phyloP scores from a whole-genome alignment of 2,329 filamentous ascomycete genomes.

The Zasmidium citrigriseum region DNA sequence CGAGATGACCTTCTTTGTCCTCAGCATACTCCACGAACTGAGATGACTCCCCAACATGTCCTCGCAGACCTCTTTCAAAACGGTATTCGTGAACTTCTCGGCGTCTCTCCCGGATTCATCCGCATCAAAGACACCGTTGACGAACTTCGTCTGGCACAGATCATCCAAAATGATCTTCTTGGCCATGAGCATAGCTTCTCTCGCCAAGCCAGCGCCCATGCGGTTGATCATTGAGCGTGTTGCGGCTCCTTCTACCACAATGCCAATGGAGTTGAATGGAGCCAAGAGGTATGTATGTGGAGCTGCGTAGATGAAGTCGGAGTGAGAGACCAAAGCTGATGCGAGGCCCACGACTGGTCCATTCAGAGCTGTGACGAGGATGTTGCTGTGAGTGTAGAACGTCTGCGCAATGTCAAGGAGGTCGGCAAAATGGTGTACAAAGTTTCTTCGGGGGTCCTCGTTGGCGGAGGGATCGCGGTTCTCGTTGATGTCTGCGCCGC shows the following conservation, averaged over 20 bases:
- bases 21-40: slow-evolving; percentile 73
- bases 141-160: slow-evolving; percentile 74
- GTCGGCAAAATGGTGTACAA: slow-evolving; percentile 72
- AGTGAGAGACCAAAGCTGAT: slow-evolving; percentile 77
- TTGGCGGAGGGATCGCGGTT: slow-evolving; percentile 37
- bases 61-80: slow-evolving; percentile 73
- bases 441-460: slow-evolving; percentile 51
- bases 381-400: slow-evolving; percentile 92
- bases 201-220: slow-evolving; percentile 77
- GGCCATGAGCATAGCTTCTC: slow-evolving; percentile 91
- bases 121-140: slow-evolving; percentile 76
- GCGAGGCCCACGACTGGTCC: slow-evolving; percentile 87
- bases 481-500: slow-evolving; percentile 70
- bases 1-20: slow-evolving; percentile 82
- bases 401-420: slow-evolving; percentile 88
- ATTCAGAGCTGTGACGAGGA: slow-evolving; percentile 88
- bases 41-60: slow-evolving; percentile 79
- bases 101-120: slow-evolving; percentile 56
- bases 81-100: slow-evolving; percentile 67
- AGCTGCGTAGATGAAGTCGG: slow-evolving; percentile 88
- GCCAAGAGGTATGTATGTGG: slow-evolving; percentile 84
- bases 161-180: slow-evolving; percentile 73
- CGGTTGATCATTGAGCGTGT: slow-evolving; percentile 78
- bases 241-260: slow-evolving; percentile 86
- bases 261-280: slow-evolving; percentile 84